Base-by-base conservation (phyloP, 169 alveolate genomes). In the Cryptosporidium andersoni region DNA sequence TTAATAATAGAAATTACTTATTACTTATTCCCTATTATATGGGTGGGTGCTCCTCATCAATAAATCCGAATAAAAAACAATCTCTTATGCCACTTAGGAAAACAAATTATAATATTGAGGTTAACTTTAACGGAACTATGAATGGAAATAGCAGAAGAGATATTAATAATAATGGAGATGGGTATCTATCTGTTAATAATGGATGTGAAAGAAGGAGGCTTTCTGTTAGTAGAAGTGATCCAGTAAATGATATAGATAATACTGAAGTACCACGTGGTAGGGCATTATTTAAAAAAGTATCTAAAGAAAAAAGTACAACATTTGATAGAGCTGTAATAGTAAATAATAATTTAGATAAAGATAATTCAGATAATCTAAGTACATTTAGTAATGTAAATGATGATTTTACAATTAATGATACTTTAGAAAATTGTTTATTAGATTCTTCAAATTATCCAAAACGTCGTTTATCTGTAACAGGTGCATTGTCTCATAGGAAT, bases 21-120 rank as follows among this genome's bases (percentile, higher is more conserved):
- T 8, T 37, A 16, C 34, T 5, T 53, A 53, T 25, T 25, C 25
- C 25, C 25, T 25, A 25, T 25, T 74, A 58, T 74, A 74, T 74
- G 85, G 85, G 85, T 74, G 85, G 85, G 85, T 74, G 85, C 60
- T 58, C 51, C 63, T 74, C 85, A 34, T 58, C 55, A 58, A 42
- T 58, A 11, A 45, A 42, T 11, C 36, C 4, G 43, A 74, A 48
- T 14, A 45, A 62, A 63, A 25, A 74, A 12, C 40, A 56, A 47
- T 68, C 48, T 11, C 68, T 56, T 68, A 56, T 68, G n/a, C 58
- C 82, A 53, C 58, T 37, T 34, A 67, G 56, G 47, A 68, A 36
- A 39, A 74, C 56, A 16, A 55, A 39, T 6, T 48, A 16, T 51
- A 55, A 34, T 12, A 5, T 60, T 0, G 16, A 56, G 14, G 16